These are phyloP conservation scores for Yamadazyma conglobata DNA, from an alignment of 1,139 yeast genomes.

Conservation along the genomic window DNA sequence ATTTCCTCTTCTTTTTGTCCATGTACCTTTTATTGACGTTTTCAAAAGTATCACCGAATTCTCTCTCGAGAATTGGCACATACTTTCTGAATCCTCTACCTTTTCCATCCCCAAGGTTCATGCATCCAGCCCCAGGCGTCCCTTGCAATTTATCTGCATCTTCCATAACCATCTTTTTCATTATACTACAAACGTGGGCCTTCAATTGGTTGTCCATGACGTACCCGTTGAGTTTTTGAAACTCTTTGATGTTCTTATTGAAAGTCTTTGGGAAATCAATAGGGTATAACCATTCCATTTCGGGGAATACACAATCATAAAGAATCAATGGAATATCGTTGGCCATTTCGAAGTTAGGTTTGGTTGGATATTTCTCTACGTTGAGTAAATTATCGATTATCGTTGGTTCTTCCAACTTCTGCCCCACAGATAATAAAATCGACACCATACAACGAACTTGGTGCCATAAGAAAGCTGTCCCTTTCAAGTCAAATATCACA, in stretches of 20 bases:
- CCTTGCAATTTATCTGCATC: slow-evolving; percentile 19
- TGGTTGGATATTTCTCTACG: slow-evolving; percentile 53
- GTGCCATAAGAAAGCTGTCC: slow-evolving; percentile 95
- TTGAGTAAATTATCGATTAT: slow-evolving; percentile 61
- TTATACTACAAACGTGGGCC: slow-evolving; percentile 30
- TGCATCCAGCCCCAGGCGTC: slow-evolving; percentile 26
- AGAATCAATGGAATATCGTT: slow-evolving; percentile 85
- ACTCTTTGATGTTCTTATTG: slow-evolving; percentile 25
- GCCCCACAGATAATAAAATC: slow-evolving; percentile 75
- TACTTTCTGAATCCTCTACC: slow-evolving; percentile 59
- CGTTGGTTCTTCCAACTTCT: slow-evolving; percentile 59
- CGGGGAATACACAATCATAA: slow-evolving; percentile 78
- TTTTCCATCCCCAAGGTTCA: slow-evolving; percentile 70
- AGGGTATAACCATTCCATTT: slow-evolving; percentile 61
- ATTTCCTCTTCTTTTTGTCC: slow-evolving; percentile 35
- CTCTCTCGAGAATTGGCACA: slow-evolving; percentile 56
- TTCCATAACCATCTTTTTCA: slow-evolving; percentile 20
- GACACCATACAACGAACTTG: slow-evolving; percentile 97
- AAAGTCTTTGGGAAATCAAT: slow-evolving; percentile 18
- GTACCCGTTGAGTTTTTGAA: slow-evolving; percentile 24
- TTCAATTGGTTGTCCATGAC: slow-evolving; percentile 36
- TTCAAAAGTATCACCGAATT: slow-evolving; percentile 59
- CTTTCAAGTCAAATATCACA: slow-evolving; percentile 74
- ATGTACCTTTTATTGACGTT: slow-evolving; percentile 63
- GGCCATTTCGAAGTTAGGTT: slow-evolving; percentile 88